A percentile compares a stretch with the other conserved stretches of the same genome.
Evolutionary conservation across 2,329 filamentous ascomycete genomes (phyloP).

Genomic region (Onygenales sp.): DNA sequence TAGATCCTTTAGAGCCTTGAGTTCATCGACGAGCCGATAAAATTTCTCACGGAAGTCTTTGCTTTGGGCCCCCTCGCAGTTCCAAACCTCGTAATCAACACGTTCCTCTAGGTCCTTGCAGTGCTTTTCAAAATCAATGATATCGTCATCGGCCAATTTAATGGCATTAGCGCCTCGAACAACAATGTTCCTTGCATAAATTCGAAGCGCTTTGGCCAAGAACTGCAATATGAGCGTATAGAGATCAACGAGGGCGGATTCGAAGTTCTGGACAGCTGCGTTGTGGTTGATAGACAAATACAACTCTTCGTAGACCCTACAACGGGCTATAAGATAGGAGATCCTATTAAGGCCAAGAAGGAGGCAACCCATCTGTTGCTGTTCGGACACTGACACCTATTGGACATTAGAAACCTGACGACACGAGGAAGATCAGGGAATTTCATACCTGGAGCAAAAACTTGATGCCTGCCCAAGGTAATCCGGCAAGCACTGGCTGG

Average conservation of each 20-base stretch:
- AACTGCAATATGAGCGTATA: constrained; percentile 12
- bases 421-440: background rate
- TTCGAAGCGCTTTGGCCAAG: constrained; percentile 5
- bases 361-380: constrained; percentile 1
- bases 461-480: constrained; percentile 11
- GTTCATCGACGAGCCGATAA: background rate
- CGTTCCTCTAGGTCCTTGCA: constrained; percentile 8
- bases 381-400: constrained; percentile 1
- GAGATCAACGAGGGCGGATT: constrained; percentile 9
- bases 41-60: background rate
- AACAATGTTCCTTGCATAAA: background rate
- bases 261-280: background rate
- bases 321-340: constrained; percentile 2
- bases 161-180: background rate
- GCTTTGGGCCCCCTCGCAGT: constrained; percentile 5
- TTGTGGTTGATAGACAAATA: background rate
- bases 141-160: constrained; percentile 2
- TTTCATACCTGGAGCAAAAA: constrained; percentile 10
- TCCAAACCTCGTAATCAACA: constrained; percentile 4
- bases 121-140: constrained; percentile 3
- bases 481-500: constrained; percentile 9
- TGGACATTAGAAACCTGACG: background rate
- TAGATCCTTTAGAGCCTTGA: background rate
- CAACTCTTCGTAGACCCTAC: constrained; percentile 5
- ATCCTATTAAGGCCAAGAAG: constrained; percentile 3